phyloP scores from a whole-genome alignment of 176 grass and related monocot species.

The Leersia perrieri region DNA sequence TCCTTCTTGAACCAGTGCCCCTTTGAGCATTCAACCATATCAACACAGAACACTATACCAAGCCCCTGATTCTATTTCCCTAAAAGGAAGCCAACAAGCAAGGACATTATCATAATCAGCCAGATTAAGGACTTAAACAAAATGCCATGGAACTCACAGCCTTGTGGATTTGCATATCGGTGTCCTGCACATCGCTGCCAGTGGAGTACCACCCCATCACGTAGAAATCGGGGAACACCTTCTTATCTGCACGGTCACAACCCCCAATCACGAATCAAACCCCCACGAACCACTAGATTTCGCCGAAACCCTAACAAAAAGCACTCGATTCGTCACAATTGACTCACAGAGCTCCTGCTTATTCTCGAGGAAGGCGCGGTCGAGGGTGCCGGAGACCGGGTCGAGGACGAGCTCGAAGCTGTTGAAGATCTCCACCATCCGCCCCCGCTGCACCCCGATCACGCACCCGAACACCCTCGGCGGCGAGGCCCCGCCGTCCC shows the following conservation, averaged over 20 bases:
- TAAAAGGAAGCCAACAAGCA: not conserved
- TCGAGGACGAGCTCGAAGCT: constrained; percentile 98
- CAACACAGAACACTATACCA: not conserved
- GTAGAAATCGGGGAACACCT: constrained; percentile 93
- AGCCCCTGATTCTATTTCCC: not conserved
- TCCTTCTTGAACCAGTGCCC: no score
- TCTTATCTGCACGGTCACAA: constrained; percentile 77
- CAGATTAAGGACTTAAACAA: constrained; percentile 5
- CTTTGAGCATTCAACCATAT: not conserved
- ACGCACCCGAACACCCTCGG: constrained; percentile 89
- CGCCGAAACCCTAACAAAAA: not conserved
- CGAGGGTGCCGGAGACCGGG: constrained; percentile 69
- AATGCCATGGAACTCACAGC: constrained; percentile 56
- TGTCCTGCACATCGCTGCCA: constrained; percentile 84
- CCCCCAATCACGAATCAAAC: constrained; percentile 24
- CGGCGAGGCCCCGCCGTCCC: constrained; percentile 21
- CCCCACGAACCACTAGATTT: constrained; percentile 19
- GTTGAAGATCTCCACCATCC: constrained; percentile 98
- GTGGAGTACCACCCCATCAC: constrained; percentile 98
- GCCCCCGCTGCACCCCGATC: constrained; percentile 90
- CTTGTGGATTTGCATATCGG: constrained; percentile 90
- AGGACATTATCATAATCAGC: constrained; percentile 1
- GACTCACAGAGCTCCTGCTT: constrained; percentile 96
- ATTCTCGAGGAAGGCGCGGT: constrained; percentile 96
- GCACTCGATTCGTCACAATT: not conserved